Percentiles rank a stretch among this genome's conserved stretches.
These are phyloP conservation scores for Pseudonectria foliicola DNA, from an alignment of 2,329 filamentous ascomycete species.

Conservation along the genomic window DNA sequence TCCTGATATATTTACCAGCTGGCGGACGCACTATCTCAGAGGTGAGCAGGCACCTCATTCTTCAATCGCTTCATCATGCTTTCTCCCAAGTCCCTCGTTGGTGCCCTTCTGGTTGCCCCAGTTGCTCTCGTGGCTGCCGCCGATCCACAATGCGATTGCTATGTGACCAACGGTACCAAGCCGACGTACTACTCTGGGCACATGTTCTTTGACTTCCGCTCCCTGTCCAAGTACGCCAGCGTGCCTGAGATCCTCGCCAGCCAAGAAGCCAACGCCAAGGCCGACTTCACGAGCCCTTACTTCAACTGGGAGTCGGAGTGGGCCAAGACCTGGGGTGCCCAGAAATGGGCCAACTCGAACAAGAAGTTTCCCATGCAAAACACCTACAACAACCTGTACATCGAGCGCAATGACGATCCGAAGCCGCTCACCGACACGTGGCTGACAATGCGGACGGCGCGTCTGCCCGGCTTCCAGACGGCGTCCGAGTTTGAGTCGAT, in stretches of 20 bases:
- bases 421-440: constrained; percentile 28
- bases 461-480: constrained; percentile 35
- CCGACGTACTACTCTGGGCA: constrained; percentile 20
- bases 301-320: constrained; percentile 27
- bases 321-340: constrained; percentile 27
- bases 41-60: too few species aligned
- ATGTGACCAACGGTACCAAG: constrained; percentile 18
- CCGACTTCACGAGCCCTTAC: constrained; percentile 27
- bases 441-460: constrained; percentile 39
- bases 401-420: constrained; percentile 32
- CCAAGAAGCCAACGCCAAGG: constrained; percentile 22
- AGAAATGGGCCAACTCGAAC: constrained; percentile 31
- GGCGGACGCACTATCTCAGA: too few species aligned
- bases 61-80: constrained; percentile 11
- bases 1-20: too few species aligned
- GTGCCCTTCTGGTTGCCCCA: constrained; percentile 16
- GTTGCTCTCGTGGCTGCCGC: constrained; percentile 8
- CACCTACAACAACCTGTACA: constrained; percentile 36
- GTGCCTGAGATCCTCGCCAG: constrained; percentile 25
- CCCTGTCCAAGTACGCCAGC: constrained; percentile 17
- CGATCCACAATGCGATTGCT: constrained; percentile 23
- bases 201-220: constrained; percentile 26
- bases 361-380: constrained; percentile 30
- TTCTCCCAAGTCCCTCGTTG: constrained; percentile 12
- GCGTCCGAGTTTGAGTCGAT: constrained; percentile 39